Base-by-base conservation (phyloP, 2,329 filamentous ascomycete species). In the Escovopsis sp. region DNA sequence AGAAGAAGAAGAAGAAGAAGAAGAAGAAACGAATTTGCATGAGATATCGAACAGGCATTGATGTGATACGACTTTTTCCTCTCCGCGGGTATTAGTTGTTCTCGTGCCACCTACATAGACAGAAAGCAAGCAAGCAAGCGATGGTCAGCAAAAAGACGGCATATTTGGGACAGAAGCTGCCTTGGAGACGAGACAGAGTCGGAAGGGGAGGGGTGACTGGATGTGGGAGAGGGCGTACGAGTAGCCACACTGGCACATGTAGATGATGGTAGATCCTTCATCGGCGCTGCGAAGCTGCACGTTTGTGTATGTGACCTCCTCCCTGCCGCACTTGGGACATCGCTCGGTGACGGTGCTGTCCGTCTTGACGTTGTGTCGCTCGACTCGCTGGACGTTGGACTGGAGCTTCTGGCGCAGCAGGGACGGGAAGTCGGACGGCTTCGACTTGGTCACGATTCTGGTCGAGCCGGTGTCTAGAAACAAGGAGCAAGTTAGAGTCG, bases 201-300 rank as follows among this genome's bases (percentile, higher is more conserved):
- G 27, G 27, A 5, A 20, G 20, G 5, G 33, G 15, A 31, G 36
- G 7, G 15, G 39, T 38, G 32, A 35, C 13, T 33, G 25, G n/a
- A 12, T 13, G 9, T 38, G 25, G 34, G 37, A 44, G 40, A 7
- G 42, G 45, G 61, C 78, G 52, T 74, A 88, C 81, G 83, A 88
- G 63, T 85, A 69, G 45, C 85, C 84, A 58, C 88, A 95, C 44
- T 87, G 78, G 64, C 88, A 95, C 45, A 72, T 81, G 64, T 86
- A 94, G 56, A 95, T 93, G 42, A 94, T 76, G 1, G 89, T 95
- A 49, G 81, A 85, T 46, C 91, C 91, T 75, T 96, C 89, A 60
- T 98, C 91, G 42, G 89, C 91, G 68, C 87, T 80, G 52, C 89
- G 81, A 53, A 94, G 66, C 60, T 98, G 91, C 46, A 86, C 76